Evolutionary conservation across 202 grass and related monocot species (phyloP).

Genomic region (Tripidium arundinaceum): DNA sequence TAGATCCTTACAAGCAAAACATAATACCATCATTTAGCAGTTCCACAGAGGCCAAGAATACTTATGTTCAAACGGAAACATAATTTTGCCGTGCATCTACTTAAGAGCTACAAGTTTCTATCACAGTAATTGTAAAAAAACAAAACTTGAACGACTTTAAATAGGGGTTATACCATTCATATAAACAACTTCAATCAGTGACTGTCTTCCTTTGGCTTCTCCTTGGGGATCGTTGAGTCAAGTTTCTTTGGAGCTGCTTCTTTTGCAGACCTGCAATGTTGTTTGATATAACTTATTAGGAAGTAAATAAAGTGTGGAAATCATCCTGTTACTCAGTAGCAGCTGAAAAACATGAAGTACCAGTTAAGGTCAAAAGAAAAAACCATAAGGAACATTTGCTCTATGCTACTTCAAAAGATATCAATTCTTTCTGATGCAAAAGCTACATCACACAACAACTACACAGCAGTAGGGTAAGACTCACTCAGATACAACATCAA

Average conservation of each 20-base stretch:
- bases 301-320: background rate
- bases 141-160: background rate
- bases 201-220: conserved; percentile 45
- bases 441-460: background rate
- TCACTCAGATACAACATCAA: background rate
- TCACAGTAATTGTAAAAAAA: background rate
- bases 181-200: conserved; percentile 33
- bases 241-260: conserved; percentile 37
- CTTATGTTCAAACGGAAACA: background rate
- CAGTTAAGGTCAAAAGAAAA: background rate
- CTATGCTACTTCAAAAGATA: conserved; percentile 6
- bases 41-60: background rate
- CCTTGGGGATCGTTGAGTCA: conserved; percentile 39
- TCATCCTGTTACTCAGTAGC: background rate
- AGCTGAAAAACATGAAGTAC: background rate
- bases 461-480: too few species aligned
- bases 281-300: background rate
- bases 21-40: background rate
- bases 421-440: background rate
- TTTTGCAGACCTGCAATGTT: conserved; percentile 47
- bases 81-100: background rate
- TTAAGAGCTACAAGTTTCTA: conserved; percentile 7
- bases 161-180: conserved; percentile 10
- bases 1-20: background rate
- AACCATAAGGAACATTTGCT: background rate